A percentile compares a stretch with the other conserved stretches of the same genome.
Conservation (phyloP, 331 rosid species). For the Spiraea crenata region DNA sequence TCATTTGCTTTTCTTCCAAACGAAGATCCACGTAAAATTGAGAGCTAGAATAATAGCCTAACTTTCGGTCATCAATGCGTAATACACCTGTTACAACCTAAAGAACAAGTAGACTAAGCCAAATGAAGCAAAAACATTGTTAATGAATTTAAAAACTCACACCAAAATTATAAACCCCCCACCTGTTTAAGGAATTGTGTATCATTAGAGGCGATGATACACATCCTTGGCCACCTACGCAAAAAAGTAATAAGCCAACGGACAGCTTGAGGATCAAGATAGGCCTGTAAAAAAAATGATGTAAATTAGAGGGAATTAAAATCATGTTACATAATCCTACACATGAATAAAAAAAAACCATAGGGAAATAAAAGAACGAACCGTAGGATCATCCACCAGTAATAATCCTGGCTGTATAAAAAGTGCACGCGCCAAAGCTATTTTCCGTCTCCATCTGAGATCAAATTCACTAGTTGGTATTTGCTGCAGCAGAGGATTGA, state of each 20-base stretch:
- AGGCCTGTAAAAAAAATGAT: conserved; percentile 58
- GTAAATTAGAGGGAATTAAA: neutral
- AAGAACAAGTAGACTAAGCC: conserved; percentile 17
- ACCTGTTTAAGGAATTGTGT: conserved; percentile 94
- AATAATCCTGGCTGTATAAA: conserved; percentile 89
- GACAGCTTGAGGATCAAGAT: conserved; percentile 99
- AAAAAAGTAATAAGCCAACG: conserved; percentile 89
- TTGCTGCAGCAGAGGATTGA: conserved; percentile 83
- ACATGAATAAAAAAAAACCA: conserved; percentile 14
- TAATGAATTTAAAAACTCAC: neutral
- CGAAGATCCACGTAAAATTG: no score
- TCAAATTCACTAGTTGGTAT: conserved; percentile 85
- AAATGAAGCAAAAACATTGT: neutral
- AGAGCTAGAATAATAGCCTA: no score
- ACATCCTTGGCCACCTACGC: conserved; percentile 92
- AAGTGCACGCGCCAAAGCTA: conserved; percentile 97
- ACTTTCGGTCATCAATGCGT: conserved; percentile 82
- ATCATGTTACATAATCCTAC: neutral
- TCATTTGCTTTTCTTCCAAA: conserved; percentile 83
- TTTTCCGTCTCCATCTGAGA: conserved; percentile 98
- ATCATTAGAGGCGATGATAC: conserved; percentile 96
- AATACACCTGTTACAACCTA: conserved; percentile 94
- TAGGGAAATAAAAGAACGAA: conserved; percentile 30
- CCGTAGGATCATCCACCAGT: conserved; percentile 98
- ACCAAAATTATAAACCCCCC: conserved; percentile 9